Conservation (phyloP, 345 rosid genomes). For the Citrus australasica region DNA sequence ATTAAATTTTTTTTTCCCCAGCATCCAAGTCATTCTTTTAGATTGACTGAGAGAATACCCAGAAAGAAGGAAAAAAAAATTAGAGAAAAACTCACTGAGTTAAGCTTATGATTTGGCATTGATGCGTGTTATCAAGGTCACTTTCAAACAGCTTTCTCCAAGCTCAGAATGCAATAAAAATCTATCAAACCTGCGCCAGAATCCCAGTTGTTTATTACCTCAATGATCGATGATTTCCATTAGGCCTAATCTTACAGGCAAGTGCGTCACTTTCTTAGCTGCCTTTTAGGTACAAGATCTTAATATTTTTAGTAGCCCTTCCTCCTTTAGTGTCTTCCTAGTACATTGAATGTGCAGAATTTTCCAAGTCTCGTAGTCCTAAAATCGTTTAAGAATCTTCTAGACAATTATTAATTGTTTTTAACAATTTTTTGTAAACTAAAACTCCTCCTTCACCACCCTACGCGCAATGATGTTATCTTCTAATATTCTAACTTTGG, state of each 20-base stretch:
- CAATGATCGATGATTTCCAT: not conserved
- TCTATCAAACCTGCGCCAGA: not conserved
- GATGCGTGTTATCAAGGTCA: not conserved
- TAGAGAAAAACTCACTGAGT: not conserved
- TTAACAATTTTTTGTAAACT: not conserved
- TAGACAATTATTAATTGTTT: not conserved
- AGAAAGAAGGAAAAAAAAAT: no score
- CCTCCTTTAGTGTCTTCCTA: not conserved
- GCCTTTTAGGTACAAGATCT: not conserved
- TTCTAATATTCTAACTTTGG: not conserved
- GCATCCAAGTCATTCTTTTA: not conserved
- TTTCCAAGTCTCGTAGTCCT: not conserved
- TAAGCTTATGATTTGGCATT: not conserved
- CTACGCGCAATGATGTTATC: not conserved
- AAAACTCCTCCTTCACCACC: not conserved
- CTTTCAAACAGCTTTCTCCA: not conserved
- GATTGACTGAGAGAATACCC: no score
- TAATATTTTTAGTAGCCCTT: not conserved
- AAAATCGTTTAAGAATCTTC: not conserved
- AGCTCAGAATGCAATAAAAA: not conserved
- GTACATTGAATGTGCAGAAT: slow-evolving; percentile 9
- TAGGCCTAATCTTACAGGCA: not conserved
- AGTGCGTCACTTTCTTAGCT: not conserved
- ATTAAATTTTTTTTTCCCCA: no score
- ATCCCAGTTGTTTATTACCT: not conserved